phyloP scores from a whole-genome alignment of 768 basidiomycete species.

The Boletus subparvulus region DNA sequence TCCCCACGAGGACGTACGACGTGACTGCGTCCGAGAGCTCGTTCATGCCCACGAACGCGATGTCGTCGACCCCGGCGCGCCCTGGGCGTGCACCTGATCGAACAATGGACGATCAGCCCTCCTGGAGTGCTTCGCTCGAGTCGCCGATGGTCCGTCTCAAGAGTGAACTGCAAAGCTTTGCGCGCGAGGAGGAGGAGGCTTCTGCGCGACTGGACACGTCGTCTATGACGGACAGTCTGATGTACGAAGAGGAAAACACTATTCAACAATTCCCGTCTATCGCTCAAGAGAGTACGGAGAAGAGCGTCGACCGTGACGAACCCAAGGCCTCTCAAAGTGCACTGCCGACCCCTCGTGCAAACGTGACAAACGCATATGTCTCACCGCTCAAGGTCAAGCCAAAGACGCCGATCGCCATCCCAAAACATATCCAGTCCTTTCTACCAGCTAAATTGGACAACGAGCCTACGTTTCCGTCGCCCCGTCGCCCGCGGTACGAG shows the following conservation, averaged over 20 bases:
- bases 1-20: conserved; percentile 26
- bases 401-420: conserved; percentile 54
- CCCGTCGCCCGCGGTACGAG: conserved; percentile 32
- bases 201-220: conserved; percentile 20
- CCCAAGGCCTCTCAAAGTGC: conserved; percentile 40
- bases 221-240: conserved; percentile 26
- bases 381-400: conserved; percentile 58
- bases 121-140: conserved; percentile 75
- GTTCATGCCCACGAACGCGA: conserved; percentile 70
- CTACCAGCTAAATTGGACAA: conserved; percentile 66
- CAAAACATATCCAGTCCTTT: conserved; percentile 58
- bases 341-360: conserved; percentile 39
- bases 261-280: conserved; percentile 25
- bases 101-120: conserved; percentile 50
- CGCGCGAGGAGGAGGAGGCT: conserved; percentile 36
- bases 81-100: conserved; percentile 33
- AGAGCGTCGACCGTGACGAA: conserved; percentile 44
- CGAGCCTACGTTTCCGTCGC: conserved; percentile 49
- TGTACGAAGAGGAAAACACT: conserved; percentile 31
- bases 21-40: conserved; percentile 62
- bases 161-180: conserved; percentile 58
- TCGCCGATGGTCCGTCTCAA: conserved; percentile 70
- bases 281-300: conserved; percentile 50
- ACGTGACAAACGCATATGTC: conserved; percentile 29
- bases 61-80: conserved; percentile 76